Evolutionary conservation across 805 yeast genomes (phyloP).

Genomic region (Ogataea angusta): DNA sequence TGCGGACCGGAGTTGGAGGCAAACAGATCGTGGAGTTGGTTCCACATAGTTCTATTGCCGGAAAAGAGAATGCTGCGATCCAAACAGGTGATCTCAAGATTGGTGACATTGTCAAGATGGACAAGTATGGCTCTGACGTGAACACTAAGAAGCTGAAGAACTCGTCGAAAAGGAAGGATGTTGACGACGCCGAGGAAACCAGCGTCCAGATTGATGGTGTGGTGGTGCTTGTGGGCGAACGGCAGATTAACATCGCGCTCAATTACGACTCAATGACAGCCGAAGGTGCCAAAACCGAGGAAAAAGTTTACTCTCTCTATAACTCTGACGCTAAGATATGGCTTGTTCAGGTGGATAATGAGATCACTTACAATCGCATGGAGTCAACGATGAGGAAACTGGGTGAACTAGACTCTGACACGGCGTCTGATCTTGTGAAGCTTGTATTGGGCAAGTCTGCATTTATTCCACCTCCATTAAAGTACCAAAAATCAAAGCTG

Average conservation of each 20-base stretch:
- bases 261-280: constrained; percentile 42
- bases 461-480: constrained; percentile 31
- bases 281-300: constrained; percentile 40
- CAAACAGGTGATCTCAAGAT: constrained; percentile 53
- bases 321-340: constrained; percentile 51
- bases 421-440: constrained; percentile 40
- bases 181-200: constrained; percentile 22
- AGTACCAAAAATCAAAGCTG: constrained; percentile 11
- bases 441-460: constrained; percentile 44
- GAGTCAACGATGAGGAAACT: constrained; percentile 69
- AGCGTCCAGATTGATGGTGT: constrained; percentile 54
- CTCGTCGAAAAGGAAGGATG: constrained; percentile 30
- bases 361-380: constrained; percentile 76
- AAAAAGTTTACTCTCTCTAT: constrained; percentile 44
- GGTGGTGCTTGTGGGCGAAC: constrained; percentile 48
- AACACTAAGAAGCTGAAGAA: constrained; percentile 25
- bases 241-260: constrained; percentile 53
- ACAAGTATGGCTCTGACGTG: constrained; percentile 37
- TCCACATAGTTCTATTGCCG: constrained; percentile 43
- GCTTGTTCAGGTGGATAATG: constrained; percentile 65
- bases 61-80: constrained; percentile 22
- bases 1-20: constrained; percentile 80
- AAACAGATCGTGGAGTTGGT: constrained; percentile 61
- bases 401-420: constrained; percentile 39
- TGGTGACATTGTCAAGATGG: constrained; percentile 75